Evolutionary conservation across 805 yeast species (phyloP).

Genomic region (Kodamaea leandrae): DNA sequence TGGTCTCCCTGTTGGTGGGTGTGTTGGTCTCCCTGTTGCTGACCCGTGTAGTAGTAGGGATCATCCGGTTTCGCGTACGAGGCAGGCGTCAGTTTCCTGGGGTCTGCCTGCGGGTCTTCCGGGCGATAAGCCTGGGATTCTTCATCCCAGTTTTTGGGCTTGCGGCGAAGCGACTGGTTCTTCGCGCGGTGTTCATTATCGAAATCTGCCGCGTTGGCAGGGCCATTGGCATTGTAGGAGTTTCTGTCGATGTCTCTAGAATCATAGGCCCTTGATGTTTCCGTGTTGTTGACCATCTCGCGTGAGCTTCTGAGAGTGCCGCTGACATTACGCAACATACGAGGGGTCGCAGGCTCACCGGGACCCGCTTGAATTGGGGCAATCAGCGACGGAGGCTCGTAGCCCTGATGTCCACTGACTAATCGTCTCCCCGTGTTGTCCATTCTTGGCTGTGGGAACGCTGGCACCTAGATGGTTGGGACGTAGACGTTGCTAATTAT

Average conservation of each 20-base stretch:
- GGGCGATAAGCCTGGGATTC: too few relatives aligned
- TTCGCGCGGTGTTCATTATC: not conserved
- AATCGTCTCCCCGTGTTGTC: slow-evolving; percentile 4
- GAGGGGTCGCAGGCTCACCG: slow-evolving; percentile 60
- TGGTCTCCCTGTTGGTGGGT: slow-evolving; percentile 14
- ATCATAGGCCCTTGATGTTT: not conserved
- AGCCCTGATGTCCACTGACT: slow-evolving; percentile 1
- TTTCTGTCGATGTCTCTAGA: not conserved
- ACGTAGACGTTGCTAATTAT: not conserved
- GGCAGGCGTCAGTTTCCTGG: not conserved
- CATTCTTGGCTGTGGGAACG: not conserved
- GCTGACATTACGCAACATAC: slow-evolving; percentile 62
- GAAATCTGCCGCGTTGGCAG: slow-evolving; percentile 1
- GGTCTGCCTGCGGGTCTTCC: too few relatives aligned
- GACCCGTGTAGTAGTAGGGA: not conserved
- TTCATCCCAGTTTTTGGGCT: too few relatives aligned
- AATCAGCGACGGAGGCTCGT: not conserved
- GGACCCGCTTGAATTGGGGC: slow-evolving; percentile 8
- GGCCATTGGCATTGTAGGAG: slow-evolving; percentile 4
- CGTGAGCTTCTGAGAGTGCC: slow-evolving; percentile 25
- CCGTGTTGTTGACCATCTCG: too few relatives aligned
- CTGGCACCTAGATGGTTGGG: slow-evolving; percentile 2
- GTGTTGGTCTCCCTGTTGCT: slow-evolving; percentile 2
- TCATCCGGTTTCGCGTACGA: not conserved
- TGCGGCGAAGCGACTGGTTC: too few relatives aligned